phyloP scores from a whole-genome alignment of 2,329 filamentous ascomycete species.

The Botryosphaeria dothidea region DNA sequence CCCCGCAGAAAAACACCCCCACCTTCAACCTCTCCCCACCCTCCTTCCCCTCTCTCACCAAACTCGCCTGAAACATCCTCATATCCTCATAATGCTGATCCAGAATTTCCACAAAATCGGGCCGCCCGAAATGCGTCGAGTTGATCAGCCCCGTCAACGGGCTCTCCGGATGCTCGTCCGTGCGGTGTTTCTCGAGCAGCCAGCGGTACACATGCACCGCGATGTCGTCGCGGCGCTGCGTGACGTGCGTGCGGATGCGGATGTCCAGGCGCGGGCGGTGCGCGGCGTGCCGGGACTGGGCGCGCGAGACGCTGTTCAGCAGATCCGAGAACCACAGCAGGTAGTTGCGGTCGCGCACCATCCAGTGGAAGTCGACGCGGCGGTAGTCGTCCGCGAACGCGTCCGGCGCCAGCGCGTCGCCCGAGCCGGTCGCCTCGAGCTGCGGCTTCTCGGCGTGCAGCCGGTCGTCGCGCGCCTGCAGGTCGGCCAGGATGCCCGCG shows the following conservation, averaged over 20 bases:
- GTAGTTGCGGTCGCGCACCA: constrained; percentile 58
- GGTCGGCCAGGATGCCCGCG: constrained; percentile 57
- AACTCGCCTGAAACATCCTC: constrained; percentile 27
- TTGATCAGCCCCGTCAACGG: constrained; percentile 57
- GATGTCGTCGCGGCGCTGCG: constrained; percentile 56
- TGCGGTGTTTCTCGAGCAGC: constrained; percentile 59
- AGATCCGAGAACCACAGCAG: constrained; percentile 60
- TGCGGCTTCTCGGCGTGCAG: constrained; percentile 24
- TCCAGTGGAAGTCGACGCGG: constrained; percentile 62
- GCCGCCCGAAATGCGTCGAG: constrained; percentile 56
- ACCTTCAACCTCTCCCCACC: constrained; percentile 45
- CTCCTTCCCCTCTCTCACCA: constrained; percentile 23
- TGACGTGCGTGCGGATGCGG: constrained; percentile 59
- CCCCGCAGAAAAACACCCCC: constrained; percentile 60
- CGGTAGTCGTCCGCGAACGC: constrained; percentile 43
- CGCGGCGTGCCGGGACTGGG: constrained; percentile 27
- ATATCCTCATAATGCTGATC: constrained; percentile 58
- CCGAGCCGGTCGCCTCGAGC: constrained; percentile 24
- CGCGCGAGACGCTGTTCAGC: constrained; percentile 47
- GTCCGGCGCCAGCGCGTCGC: not conserved
- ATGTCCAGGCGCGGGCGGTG: constrained; percentile 49
- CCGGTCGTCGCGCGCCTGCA: constrained; percentile 41
- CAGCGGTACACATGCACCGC: constrained; percentile 58
- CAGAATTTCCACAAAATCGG: constrained; percentile 56
- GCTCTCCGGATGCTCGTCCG: constrained; percentile 52